phyloP scores from a whole-genome alignment of 495 filamentous ascomycete species.

The Cercophora scortea region DNA sequence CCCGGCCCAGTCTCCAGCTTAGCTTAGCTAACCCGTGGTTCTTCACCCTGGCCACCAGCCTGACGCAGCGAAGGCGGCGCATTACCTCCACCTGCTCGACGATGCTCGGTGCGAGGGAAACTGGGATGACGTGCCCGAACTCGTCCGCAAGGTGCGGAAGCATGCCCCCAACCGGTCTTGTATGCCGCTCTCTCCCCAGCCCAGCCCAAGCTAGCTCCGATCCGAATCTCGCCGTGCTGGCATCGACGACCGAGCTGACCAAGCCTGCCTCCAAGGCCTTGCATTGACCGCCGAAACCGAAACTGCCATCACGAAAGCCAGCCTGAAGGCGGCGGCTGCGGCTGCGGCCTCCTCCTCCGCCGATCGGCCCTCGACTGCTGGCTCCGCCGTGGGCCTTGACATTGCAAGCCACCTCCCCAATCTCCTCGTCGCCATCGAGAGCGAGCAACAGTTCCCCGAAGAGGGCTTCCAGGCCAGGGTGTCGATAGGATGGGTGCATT shows the following conservation, averaged over 20 bases:
- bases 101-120: constrained; percentile 76
- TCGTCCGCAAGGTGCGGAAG: constrained; percentile 84
- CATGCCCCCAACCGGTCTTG: constrained; percentile 83
- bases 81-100: constrained; percentile 75
- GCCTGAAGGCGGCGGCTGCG: constrained; percentile 33
- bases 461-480: constrained; percentile 74
- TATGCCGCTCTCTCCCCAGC: constrained; percentile 35
- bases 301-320: constrained; percentile 48
- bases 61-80: constrained; percentile 59
- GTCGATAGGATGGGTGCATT: constrained; percentile 78
- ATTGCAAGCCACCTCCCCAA: constrained; percentile 50
- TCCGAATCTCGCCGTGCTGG: background rate
- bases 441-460: constrained; percentile 47
- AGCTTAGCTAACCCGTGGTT: background rate
- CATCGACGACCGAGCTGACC: constrained; percentile 2
- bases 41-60: constrained; percentile 15
- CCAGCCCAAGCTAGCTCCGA: background rate
- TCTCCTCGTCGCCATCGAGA: constrained; percentile 60
- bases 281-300: constrained; percentile 69
- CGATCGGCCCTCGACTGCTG: constrained; percentile 32
- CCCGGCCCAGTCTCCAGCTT: too few relatives aligned
- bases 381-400: constrained; percentile 22
- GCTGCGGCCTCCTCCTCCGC: too few relatives aligned
- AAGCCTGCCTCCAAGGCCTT: constrained; percentile 46
- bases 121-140: constrained; percentile 85